A percentile compares a stretch with the other conserved stretches of the same genome.
phyloP scores from a whole-genome alignment of 2,329 filamentous ascomycete species.

The Ophiostoma perfectum region DNA sequence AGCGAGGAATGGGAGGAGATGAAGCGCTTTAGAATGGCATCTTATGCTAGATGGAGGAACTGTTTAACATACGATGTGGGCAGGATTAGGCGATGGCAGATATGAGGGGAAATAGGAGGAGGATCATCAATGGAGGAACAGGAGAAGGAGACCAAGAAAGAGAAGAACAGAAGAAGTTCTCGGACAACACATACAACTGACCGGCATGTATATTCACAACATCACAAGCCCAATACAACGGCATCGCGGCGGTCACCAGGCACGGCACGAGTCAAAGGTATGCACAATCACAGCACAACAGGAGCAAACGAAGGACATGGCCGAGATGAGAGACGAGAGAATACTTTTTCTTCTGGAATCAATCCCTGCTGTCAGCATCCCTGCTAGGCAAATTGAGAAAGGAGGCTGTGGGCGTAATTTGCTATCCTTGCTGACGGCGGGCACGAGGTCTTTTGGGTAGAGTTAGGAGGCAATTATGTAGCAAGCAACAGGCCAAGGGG shows the following conservation, averaged over 20 bases:
- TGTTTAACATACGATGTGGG: neutral
- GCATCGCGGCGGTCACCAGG: neutral
- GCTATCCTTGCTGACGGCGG: conserved; percentile 3
- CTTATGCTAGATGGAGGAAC: neutral
- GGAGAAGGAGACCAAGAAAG: no score
- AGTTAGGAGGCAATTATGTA: no score
- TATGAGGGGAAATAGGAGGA: neutral
- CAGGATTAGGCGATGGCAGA: neutral
- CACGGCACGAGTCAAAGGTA: neutral
- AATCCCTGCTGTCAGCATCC: neutral
- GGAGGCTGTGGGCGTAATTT: conserved; percentile 10
- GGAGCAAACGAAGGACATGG: neutral
- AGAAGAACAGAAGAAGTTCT: no score
- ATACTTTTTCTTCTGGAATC: neutral
- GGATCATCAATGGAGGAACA: no score
- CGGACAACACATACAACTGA: no score
- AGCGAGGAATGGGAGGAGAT: conserved; percentile 6
- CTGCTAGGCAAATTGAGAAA: neutral
- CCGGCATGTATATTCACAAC: neutral
- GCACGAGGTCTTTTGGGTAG: neutral
- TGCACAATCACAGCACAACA: neutral
- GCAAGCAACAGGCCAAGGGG: no score
- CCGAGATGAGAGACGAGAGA: conserved; percentile 4
- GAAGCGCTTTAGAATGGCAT: neutral
- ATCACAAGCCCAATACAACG: neutral